These are phyloP conservation scores for Phytophthora chlamydospora DNA, from an alignment of 352 stramenopile genomes.

Conservation along the genomic window DNA sequence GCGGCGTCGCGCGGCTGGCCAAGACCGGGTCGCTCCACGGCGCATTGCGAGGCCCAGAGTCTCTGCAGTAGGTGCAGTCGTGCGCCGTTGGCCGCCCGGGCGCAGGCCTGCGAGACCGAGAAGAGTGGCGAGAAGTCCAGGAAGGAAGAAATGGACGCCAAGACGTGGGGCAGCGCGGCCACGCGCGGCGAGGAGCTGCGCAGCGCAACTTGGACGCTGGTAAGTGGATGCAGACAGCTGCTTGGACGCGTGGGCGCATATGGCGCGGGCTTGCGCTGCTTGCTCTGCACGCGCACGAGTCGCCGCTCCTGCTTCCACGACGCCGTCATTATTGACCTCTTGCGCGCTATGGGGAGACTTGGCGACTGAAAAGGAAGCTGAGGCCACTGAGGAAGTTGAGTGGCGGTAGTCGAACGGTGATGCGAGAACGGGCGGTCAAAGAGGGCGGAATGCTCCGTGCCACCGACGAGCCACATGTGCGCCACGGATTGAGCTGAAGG, in stretches of 20 bases:
- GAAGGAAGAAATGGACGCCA: constrained; percentile 26
- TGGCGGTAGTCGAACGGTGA: constrained; percentile 5
- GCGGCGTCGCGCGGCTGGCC: background rate
- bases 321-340: constrained; percentile 16
- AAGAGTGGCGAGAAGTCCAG: constrained; percentile 31
- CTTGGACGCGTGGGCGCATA: background rate
- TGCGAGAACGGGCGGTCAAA: background rate
- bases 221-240: constrained; percentile 19
- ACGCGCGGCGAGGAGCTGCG: constrained; percentile 19
- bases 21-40: background rate
- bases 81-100: constrained; percentile 4
- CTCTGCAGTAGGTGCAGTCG: constrained; percentile 35
- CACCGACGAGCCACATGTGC: too few relatives aligned
- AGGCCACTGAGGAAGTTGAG: constrained; percentile 8
- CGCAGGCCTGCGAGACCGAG: constrained; percentile 27
- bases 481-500: too few relatives aligned
- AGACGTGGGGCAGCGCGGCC: constrained; percentile 33
- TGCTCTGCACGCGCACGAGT: constrained; percentile 2
- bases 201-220: constrained; percentile 9
- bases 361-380: constrained; percentile 17
- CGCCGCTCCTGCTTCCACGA: constrained; percentile 11
- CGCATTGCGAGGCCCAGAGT: constrained; percentile 8
- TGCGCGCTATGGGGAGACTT: constrained; percentile 2
- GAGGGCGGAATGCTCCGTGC: too few relatives aligned
- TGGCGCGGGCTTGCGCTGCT: background rate